Evolutionary conservation across 129 eudicot genomes (phyloP), one percentile per base, ranked within the genome.

Genomic region (Glebionis coronaria): DNA sequence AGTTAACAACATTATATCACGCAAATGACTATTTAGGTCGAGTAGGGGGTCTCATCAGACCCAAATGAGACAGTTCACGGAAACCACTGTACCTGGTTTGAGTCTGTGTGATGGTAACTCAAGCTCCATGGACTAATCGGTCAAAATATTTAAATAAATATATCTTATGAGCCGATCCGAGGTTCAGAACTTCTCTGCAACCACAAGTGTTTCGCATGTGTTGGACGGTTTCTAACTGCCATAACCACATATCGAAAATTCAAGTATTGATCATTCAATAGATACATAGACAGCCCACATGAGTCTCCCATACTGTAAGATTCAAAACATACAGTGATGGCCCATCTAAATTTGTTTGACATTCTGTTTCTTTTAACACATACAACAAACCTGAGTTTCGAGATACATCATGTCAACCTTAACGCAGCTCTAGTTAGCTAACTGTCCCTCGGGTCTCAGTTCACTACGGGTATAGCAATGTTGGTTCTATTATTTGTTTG

Each of bases 281-380:
- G 47, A 72, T 25, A 65, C 58, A 71, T 51, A 78, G 90, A 81
- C 95, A 87, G 53, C 74, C 85, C 95, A 83, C 78, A 87, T 83
- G 95, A 78, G 79, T 63, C 61, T 28, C 80, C 90, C 90, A 84
- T 87, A 71, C 83, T 76, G 81, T 70, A 35, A 68, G 77, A 78
- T 78, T 60, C 76, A 72, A 28, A 74, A 64, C 85, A 79, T 53
- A 58, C 80, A 79, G 72, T 67, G 31, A 56, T 70, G 79, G 73
- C 75, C 78, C 90, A 79, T 83, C 52, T 40, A 55, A 51, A 70
- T 15, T 70, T 68, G 63, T 65, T 80, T 68, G 53, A 71, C 61
- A 71, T 71, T 61, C 49, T 71, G 76, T 50, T 67, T 61, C 69
- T 65, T 67, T 67, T 51, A 66, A 31, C 72, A 52, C 81, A 67